Conservation (phyloP, 352 stramenopile species). For the Phytopythium boreale region DNA sequence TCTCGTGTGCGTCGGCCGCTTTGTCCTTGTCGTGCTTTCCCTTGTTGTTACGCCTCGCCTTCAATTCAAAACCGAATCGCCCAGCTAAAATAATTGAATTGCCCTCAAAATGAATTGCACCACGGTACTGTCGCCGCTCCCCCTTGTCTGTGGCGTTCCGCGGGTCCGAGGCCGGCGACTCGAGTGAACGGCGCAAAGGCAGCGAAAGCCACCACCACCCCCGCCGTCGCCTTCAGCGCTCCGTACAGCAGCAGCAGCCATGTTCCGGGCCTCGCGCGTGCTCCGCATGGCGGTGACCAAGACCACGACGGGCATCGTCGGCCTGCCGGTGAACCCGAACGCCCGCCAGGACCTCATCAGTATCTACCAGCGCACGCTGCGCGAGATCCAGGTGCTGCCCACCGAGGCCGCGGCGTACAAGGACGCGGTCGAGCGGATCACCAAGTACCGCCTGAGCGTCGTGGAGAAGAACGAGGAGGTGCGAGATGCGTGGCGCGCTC, state of each 20-base stretch:
- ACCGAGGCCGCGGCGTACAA: conserved; percentile 70
- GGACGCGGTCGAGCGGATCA: conserved; percentile 81
- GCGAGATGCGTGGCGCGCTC: too few species aligned
- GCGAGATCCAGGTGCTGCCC: conserved; percentile 74
- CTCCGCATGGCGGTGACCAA: conserved; percentile 86
- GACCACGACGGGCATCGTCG: conserved; percentile 84
- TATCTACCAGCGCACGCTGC: conserved; percentile 80
- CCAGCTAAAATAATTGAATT: too few species aligned
- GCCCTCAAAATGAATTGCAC: neutral
- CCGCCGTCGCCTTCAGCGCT: too few species aligned
- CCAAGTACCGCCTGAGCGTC: conserved; percentile 80
- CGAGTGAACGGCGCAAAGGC: conserved; percentile 5
- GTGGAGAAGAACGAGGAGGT: conserved; percentile 73
- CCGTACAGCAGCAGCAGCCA: conserved; percentile 10
- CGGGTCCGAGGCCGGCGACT: neutral
- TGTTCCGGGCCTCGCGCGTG: conserved; percentile 76
- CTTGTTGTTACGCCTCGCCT: too few species aligned
- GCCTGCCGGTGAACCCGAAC: conserved; percentile 81
- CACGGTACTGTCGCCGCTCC: too few species aligned
- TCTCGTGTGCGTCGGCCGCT: neutral
- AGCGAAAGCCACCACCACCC: neutral
- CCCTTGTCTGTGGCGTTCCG: neutral
- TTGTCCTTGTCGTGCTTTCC: neutral
- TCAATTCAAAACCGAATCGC: too few species aligned
- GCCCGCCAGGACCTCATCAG: conserved; percentile 81